Conservation (phyloP, 352 stramenopile species). For the Phytophthora lateralis region DNA sequence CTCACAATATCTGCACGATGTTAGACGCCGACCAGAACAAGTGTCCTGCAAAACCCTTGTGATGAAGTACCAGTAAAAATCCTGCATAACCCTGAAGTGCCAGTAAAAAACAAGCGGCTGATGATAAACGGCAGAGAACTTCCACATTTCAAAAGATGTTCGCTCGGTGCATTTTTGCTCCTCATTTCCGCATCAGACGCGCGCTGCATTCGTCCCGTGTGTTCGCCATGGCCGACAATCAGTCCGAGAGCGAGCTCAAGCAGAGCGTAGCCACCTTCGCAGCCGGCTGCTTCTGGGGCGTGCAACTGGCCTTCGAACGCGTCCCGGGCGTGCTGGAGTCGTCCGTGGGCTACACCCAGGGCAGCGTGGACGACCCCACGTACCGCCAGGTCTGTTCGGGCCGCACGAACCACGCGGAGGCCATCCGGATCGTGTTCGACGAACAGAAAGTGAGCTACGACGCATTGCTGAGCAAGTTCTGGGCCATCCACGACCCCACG, state of each 20-base stretch:
- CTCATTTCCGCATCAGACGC: conserved; percentile 27
- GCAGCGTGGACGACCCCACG: conserved; percentile 86
- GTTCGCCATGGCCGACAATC: conserved; percentile 53
- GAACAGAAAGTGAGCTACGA: conserved; percentile 84
- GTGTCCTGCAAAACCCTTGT: no score
- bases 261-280: conserved; percentile 92
- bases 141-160: conserved; percentile 17
- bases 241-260: conserved; percentile 10
- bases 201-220: conserved; percentile 9
- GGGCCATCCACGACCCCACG: conserved; percentile 93
- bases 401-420: conserved; percentile 94
- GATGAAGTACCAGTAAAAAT: neutral
- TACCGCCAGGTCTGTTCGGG: conserved; percentile 96
- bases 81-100: no score
- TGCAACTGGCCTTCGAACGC: conserved; percentile 96
- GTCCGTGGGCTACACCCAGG: conserved; percentile 88
- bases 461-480: conserved; percentile 79
- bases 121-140: neutral
- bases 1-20: no score
- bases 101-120: neutral
- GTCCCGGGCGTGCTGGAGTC: conserved; percentile 93
- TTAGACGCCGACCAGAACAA: no score
- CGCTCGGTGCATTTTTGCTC: neutral
- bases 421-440: conserved; percentile 94
- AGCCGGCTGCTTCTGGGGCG: conserved; percentile 97